phyloP scores from a whole-genome alignment of 169 alveolate genomes.

The Plasmodium coatneyi region DNA sequence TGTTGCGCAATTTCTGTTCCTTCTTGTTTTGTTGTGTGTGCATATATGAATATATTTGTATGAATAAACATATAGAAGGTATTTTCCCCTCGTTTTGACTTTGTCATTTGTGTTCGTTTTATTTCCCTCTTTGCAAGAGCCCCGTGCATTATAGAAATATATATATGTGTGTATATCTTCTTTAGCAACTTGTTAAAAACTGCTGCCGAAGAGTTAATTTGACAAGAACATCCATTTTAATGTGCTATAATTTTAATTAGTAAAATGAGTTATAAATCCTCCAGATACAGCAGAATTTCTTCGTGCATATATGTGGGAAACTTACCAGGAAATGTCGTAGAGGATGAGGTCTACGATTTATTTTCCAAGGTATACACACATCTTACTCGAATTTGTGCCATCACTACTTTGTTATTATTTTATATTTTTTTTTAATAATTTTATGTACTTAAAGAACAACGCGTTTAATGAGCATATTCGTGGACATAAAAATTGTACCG shows the following conservation, averaged over 20 bases:
- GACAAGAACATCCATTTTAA: slow-evolving; percentile 32
- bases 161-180: background rate
- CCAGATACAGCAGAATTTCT: slow-evolving; percentile 75
- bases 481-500: slow-evolving; percentile 4
- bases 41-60: background rate
- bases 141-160: background rate
- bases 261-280: slow-evolving; percentile 79
- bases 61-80: background rate
- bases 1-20: slow-evolving; percentile 25
- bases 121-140: background rate
- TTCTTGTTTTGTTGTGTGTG: slow-evolving; percentile 55
- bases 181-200: slow-evolving; percentile 38
- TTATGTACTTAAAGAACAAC: background rate
- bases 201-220: slow-evolving; percentile 9
- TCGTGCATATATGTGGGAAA: slow-evolving; percentile 82
- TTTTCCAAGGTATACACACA: slow-evolving; percentile 76
- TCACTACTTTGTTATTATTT: background rate
- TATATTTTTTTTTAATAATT: slow-evolving; percentile 3
- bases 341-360: slow-evolving; percentile 79
- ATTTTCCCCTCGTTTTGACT: slow-evolving; percentile 10
- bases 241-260: slow-evolving; percentile 36
- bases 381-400: background rate
- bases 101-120: slow-evolving; percentile 1
- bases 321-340: slow-evolving; percentile 80
- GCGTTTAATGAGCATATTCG: background rate